Conservation (phyloP, 495 filamentous ascomycete species). For the Elaphomyces granulatus region DNA sequence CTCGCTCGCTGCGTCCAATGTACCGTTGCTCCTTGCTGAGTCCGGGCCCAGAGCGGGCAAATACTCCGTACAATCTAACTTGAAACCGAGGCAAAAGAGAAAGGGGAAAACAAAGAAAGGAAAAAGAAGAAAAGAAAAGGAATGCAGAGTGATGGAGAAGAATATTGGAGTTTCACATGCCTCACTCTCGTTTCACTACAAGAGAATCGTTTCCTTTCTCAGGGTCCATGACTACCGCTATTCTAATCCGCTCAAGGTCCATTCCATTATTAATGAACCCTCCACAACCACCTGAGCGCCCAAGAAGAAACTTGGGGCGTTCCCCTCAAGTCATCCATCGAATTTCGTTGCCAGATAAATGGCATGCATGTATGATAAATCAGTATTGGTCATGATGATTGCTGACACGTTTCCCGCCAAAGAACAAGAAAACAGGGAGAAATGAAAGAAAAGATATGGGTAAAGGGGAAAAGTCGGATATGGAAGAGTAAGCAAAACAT, state of each 20-base stretch:
- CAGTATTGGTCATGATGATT: not conserved
- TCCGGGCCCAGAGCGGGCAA: no score
- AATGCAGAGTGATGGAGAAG: constrained; percentile 14
- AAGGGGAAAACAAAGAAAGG: constrained; percentile 12
- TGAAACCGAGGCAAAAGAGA: constrained; percentile 13
- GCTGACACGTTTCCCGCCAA: not conserved
- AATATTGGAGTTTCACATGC: constrained; percentile 2
- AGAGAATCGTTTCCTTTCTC: no score
- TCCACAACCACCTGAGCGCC: not conserved
- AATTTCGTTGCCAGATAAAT: not conserved
- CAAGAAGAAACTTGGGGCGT: not conserved
- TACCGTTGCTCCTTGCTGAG: no score
- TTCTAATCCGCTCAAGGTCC: not conserved
- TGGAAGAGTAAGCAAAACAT: not conserved
- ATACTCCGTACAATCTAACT: no score
- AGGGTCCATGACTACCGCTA: not conserved
- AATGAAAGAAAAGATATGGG: not conserved
- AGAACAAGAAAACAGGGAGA: not conserved
- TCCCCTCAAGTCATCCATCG: not conserved
- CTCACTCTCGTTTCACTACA: no score
- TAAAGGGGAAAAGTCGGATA: not conserved
- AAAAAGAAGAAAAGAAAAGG: constrained; percentile 13
- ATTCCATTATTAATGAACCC: not conserved
- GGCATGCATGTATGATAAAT: not conserved
- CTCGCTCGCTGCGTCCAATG: no score